Evolutionary conservation across 164 flowering plant genomes (phyloP).

Genomic region (Chloranthus sessilifolius): DNA sequence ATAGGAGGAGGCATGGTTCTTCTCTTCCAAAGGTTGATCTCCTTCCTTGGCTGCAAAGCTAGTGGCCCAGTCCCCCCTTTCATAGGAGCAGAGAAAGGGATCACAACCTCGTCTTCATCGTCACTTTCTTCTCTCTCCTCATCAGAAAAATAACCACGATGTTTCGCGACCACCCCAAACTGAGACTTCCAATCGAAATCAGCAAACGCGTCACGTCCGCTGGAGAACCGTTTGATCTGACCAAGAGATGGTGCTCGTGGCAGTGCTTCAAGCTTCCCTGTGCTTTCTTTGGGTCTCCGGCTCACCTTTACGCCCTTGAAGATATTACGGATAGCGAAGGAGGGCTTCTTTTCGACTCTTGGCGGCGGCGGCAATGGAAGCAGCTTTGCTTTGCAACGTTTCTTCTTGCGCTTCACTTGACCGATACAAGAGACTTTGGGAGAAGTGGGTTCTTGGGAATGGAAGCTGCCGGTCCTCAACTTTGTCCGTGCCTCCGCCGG

Average conservation of each 20-base stretch:
- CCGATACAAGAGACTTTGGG: slow-evolving; percentile 91
- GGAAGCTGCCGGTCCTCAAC: slow-evolving; percentile 22
- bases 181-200: slow-evolving; percentile 64
- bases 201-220: slow-evolving; percentile 49
- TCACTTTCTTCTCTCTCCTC: slow-evolving; percentile 30
- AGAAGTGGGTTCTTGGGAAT: slow-evolving; percentile 62
- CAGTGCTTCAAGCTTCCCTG: background rate
- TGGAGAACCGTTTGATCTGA: slow-evolving; percentile 60
- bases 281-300: slow-evolving; percentile 10
- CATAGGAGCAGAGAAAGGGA: slow-evolving; percentile 59
- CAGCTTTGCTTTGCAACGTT: slow-evolving; percentile 14
- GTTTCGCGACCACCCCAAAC: slow-evolving; percentile 24
- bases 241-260: slow-evolving; percentile 34
- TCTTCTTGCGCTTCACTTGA: slow-evolving; percentile 60
- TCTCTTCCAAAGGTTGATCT: slow-evolving; percentile 71
- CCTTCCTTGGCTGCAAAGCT: slow-evolving; percentile 53
- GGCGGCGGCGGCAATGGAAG: too few species aligned
- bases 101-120: slow-evolving; percentile 32
- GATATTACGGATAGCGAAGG: slow-evolving; percentile 15
- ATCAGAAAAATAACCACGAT: slow-evolving; percentile 31
- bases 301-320: slow-evolving; percentile 10
- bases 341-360: slow-evolving; percentile 14
- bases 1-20: slow-evolving; percentile 60
- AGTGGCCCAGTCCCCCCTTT: slow-evolving; percentile 28
- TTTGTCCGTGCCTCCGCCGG: slow-evolving; percentile 55